Conservation (phyloP, 768 basidiomycete species). For the Lactarius hatsudake region DNA sequence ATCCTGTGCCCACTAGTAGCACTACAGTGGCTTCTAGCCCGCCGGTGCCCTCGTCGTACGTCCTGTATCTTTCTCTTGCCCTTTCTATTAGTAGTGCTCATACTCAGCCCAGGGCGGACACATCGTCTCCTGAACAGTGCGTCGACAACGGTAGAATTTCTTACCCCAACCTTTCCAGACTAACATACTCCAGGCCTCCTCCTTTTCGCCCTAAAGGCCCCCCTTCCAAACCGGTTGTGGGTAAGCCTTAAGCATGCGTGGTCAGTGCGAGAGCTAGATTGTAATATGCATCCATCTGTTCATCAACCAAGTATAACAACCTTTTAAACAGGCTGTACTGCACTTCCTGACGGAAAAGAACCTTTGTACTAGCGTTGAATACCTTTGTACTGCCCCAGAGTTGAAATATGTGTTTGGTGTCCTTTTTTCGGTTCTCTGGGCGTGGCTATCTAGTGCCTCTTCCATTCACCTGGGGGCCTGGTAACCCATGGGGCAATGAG, state of each 20-base stretch:
- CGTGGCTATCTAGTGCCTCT: background rate
- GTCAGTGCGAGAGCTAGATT: rapidly evolving
- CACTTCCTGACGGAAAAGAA: background rate
- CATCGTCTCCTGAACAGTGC: background rate
- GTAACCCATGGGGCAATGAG: too few species aligned
- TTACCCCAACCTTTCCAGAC: background rate
- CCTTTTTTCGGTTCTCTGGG: background rate
- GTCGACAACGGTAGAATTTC: background rate
- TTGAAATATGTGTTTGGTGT: background rate
- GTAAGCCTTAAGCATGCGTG: background rate
- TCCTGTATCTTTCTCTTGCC: too few species aligned
- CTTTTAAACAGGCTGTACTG: background rate
- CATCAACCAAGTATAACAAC: background rate
- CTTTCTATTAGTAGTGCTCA: background rate
- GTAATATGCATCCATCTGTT: background rate
- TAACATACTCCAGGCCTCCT: background rate
- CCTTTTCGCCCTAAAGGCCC: conserved; percentile 20
- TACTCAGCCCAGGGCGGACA: background rate
- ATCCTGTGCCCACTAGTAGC: too few species aligned
- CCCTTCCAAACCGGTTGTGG: background rate
- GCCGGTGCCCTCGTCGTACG: too few species aligned
- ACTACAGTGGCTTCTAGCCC: too few species aligned
- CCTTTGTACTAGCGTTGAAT: background rate
- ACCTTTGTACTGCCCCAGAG: background rate
- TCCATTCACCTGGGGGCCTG: too few species aligned